Percentiles rank a stretch among this genome's conserved stretches.
Evolutionary conservation across 305 asterid species (phyloP).

Genomic region (Nicotiana rustica): DNA sequence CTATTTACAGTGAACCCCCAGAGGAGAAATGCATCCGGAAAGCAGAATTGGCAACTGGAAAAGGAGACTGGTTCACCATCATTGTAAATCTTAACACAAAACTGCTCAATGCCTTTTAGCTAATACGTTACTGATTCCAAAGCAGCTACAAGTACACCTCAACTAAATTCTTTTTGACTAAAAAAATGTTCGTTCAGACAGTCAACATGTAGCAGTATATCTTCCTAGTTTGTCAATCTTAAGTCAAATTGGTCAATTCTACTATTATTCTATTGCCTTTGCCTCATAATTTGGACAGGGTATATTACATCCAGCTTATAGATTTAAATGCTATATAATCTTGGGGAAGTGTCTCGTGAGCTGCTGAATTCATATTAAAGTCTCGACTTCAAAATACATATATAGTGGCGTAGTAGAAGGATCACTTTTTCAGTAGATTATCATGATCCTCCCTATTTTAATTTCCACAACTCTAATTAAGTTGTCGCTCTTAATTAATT

Average conservation of each 20-base stretch:
- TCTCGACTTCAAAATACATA: background rate
- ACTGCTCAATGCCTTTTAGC: background rate
- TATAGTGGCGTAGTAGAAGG: background rate
- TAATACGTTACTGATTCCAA: background rate
- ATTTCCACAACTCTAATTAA: slow-evolving; percentile 1
- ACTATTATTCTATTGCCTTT: background rate
- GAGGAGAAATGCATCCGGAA: slow-evolving; percentile 54
- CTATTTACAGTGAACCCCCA: slow-evolving; percentile 53
- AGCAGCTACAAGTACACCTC: background rate
- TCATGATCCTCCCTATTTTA: background rate
- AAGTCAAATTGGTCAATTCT: background rate
- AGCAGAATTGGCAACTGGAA: slow-evolving; percentile 44
- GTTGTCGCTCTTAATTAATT: slow-evolving; percentile 10
- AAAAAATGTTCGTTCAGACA: background rate
- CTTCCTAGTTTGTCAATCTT: background rate
- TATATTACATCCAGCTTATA: background rate
- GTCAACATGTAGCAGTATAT: background rate
- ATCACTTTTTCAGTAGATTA: too few species aligned
- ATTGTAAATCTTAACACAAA: slow-evolving; percentile 42
- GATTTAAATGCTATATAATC: background rate
- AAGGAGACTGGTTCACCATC: slow-evolving; percentile 59
- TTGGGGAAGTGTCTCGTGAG: background rate
- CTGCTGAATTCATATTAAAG: background rate
- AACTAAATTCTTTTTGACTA: background rate
- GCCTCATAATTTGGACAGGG: background rate